Evolutionary conservation across 768 basidiomycete genomes (phyloP), one percentile per base, ranked within the genome.

Genomic region (Mycena alexandri): DNA sequence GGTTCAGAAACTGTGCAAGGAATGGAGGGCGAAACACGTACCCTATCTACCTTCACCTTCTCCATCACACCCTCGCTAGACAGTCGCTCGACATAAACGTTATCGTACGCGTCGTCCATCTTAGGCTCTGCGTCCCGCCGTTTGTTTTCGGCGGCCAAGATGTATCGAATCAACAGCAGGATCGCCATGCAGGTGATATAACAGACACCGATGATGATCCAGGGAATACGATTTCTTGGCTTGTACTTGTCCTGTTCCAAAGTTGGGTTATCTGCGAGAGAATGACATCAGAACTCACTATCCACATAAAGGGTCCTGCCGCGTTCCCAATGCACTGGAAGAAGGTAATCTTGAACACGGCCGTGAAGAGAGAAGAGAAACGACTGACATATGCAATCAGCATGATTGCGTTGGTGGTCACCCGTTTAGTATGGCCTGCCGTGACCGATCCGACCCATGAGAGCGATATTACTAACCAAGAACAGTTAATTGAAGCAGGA

Each of bases 261-360:
- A 29, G 5, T 21, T 51, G 8, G 29, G 41, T 33, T 43, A 1
- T 5, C n/a, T 5, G 16, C n/a, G 19, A 24, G 5, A 38, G 33
- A 25, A 43, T 17, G 54, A 54, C 36, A 55, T 47, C 9, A 56
- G 19, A 42, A n/a, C 41, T 24, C 36, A 48, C 79, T 78, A 90
- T 85, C 92, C 92, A 94, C 86, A 92, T 90, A 71, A 91, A 89
- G 38, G 90, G 89, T 14, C 91, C 85, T 3, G 83, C 89, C 13
- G 91, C 86, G 74, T 94, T 93, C 54, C 92, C 93, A 43, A 92
- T 81, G 25, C 88, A 90, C 76, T 59, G 6, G 9, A 14, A 9
- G 38, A 38, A 38, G 14, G 29, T 29, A 29, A 29, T 29, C n/a
- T 29, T 29, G 29, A 29, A 29, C 29, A 29, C 29, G 29, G 29